Percentiles rank a stretch among this genome's conserved stretches.
These are phyloP conservation scores for Erythrophleum fordii DNA, from an alignment of 306 rosid species.

Conservation along the genomic window DNA sequence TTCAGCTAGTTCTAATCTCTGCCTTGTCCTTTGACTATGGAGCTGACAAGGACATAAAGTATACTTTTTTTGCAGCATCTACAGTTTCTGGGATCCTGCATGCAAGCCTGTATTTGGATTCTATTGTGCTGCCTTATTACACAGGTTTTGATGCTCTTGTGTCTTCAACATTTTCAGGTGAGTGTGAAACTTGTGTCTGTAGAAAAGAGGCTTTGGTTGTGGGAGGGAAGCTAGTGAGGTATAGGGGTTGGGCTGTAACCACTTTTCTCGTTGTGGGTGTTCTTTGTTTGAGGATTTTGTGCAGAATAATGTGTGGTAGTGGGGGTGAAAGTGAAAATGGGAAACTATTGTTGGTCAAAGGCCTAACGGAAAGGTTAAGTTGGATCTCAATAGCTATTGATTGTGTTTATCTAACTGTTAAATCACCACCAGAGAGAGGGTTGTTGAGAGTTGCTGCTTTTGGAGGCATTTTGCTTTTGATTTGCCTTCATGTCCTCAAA, in stretches of 20 bases:
- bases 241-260: slow-evolving; percentile 84
- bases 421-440: slow-evolving; percentile 58
- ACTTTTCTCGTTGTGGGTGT: slow-evolving; percentile 71
- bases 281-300: slow-evolving; percentile 64
- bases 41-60: slow-evolving; percentile 58
- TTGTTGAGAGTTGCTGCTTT: slow-evolving; percentile 57
- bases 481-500: slow-evolving; percentile 46
- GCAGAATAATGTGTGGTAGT: slow-evolving; percentile 51
- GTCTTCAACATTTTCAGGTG: slow-evolving; percentile 73
- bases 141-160: slow-evolving; percentile 79
- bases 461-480: slow-evolving; percentile 54
- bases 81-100: slow-evolving; percentile 87
- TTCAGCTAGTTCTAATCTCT: slow-evolving; percentile 71
- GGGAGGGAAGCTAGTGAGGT: slow-evolving; percentile 71
- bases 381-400: slow-evolving; percentile 66
- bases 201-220: slow-evolving; percentile 67
- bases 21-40: slow-evolving; percentile 66
- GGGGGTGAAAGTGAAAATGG: slow-evolving; percentile 21
- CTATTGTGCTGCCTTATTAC: slow-evolving; percentile 75
- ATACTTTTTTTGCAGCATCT: slow-evolving; percentile 72
- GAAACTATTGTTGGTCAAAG: slow-evolving; percentile 36
- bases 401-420: slow-evolving; percentile 57
- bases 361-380: slow-evolving; percentile 53
- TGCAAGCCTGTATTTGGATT: slow-evolving; percentile 78
- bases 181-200: slow-evolving; percentile 81